A percentile compares a stretch with the other conserved stretches of the same genome.
Evolutionary conservation across 495 filamentous ascomycete species (phyloP).

Genomic region (Emericellopsis terricola): DNA sequence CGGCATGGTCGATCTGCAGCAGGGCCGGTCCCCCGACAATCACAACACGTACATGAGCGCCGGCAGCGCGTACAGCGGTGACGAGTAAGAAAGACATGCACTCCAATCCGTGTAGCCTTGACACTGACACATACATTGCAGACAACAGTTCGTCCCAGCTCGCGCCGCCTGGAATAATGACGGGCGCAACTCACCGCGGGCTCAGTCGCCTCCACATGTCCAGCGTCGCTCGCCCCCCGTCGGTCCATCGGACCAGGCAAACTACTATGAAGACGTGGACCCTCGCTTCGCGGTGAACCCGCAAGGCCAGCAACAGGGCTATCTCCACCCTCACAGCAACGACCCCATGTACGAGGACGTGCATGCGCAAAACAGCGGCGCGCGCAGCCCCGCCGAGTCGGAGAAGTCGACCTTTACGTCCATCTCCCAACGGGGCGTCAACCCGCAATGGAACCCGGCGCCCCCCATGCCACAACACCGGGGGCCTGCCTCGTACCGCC

Average conservation of each 20-base stretch:
- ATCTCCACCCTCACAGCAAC: conserved; percentile 14
- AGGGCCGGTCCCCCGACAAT: conserved; percentile 23
- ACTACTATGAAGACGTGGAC: conserved; percentile 90
- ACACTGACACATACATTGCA: conserved; percentile 17
- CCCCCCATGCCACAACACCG: conserved; percentile 19
- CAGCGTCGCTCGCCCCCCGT: conserved; percentile 13
- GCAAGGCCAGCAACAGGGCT: conserved; percentile 10
- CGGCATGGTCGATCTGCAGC: conserved; percentile 50
- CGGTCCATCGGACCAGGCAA: conserved; percentile 24
- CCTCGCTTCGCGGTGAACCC: conserved; percentile 58
- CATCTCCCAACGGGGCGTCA: conserved; percentile 68
- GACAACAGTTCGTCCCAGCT: conserved; percentile 39
- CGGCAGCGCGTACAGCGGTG: conserved; percentile 47
- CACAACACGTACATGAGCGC: conserved; percentile 35
- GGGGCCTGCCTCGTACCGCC: conserved; percentile 11
- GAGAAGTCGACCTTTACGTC: conserved; percentile 70
- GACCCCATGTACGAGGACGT: conserved; percentile 38
- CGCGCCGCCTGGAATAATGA: conserved; percentile 38
- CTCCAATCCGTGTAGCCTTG: neutral
- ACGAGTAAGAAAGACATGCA: conserved; percentile 43
- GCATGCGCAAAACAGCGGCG: conserved; percentile 28
- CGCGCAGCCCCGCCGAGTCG: conserved; percentile 57
- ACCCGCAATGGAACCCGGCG: conserved; percentile 57
- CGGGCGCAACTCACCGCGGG: conserved; percentile 21
- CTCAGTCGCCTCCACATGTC: conserved; percentile 17